These are phyloP conservation scores for Globisporangium recalcitrans DNA, from an alignment of 352 stramenopile genomes.

Conservation along the genomic window DNA sequence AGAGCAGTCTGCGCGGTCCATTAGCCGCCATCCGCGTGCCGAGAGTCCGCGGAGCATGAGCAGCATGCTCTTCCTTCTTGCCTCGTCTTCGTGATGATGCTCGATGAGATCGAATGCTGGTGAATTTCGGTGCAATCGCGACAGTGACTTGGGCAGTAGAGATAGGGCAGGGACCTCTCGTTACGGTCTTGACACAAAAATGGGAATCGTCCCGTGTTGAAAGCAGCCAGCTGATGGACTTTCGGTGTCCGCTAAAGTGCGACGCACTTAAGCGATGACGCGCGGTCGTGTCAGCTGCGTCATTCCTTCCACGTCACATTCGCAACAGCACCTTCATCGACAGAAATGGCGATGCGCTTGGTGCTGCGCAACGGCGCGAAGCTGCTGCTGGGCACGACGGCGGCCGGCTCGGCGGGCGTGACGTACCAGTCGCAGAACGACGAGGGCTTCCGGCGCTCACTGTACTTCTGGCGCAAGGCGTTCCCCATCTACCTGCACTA, in stretches of 20 bases:
- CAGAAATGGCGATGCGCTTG: conserved; percentile 20
- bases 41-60: too few species aligned
- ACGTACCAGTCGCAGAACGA: conserved; percentile 60
- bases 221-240: neutral
- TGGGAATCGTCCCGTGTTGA: too few species aligned
- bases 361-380: conserved; percentile 53
- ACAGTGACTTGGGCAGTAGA: too few species aligned
- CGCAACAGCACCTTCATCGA: neutral
- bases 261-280: neutral
- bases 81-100: too few species aligned
- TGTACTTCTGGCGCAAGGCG: conserved; percentile 86
- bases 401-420: conserved; percentile 36
- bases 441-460: conserved; percentile 72
- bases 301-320: neutral
- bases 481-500: conserved; percentile 88
- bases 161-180: too few species aligned
- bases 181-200: too few species aligned
- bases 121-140: too few species aligned
- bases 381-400: conserved; percentile 52
- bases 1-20: neutral
- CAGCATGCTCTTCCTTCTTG: too few species aligned
- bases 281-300: neutral
- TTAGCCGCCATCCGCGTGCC: too few species aligned
- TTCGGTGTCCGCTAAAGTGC: neutral
- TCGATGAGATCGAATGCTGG: too few species aligned